A percentile compares a stretch with the other conserved stretches of the same genome.
Conservation (phyloP, 495 filamentous ascomycete genomes). For the Trichoderma virens region DNA sequence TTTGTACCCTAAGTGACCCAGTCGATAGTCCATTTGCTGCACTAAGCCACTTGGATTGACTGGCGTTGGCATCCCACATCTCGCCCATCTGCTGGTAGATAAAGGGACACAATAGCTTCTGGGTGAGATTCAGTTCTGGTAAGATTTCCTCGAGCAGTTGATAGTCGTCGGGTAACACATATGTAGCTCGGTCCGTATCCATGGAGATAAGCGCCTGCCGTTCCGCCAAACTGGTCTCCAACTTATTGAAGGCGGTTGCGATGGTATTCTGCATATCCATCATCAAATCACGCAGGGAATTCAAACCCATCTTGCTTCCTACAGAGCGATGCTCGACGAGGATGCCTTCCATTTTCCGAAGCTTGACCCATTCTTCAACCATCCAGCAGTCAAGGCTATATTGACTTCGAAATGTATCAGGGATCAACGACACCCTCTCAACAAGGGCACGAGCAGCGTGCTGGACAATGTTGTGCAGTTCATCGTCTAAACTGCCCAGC, state of each 20-base stretch:
- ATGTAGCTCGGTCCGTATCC: slow-evolving; percentile 12
- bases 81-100: slow-evolving; percentile 26
- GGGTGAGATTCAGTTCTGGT: neutral
- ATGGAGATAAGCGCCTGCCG: neutral
- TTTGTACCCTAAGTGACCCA: neutral
- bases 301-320: neutral
- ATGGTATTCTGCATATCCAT: neutral
- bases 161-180: slow-evolving; percentile 5
- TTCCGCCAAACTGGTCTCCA: neutral
- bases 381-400: slow-evolving; percentile 12
- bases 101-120: slow-evolving; percentile 35
- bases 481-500: slow-evolving; percentile 20
- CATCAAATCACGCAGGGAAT: neutral
- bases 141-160: slow-evolving; percentile 8
- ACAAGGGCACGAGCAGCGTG: slow-evolving; percentile 21
- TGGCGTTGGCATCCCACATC: neutral
- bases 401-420: slow-evolving; percentile 11
- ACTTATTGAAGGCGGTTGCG: neutral
- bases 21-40: neutral
- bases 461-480: slow-evolving; percentile 22
- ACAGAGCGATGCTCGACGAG: neutral
- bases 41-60: neutral
- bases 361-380: slow-evolving; percentile 15
- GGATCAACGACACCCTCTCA: slow-evolving; percentile 16
- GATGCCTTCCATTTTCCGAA: slow-evolving; percentile 10